These are phyloP conservation scores for Fusarium sp. DNA, from an alignment of 2,329 filamentous ascomycete species.

Conservation along the genomic window DNA sequence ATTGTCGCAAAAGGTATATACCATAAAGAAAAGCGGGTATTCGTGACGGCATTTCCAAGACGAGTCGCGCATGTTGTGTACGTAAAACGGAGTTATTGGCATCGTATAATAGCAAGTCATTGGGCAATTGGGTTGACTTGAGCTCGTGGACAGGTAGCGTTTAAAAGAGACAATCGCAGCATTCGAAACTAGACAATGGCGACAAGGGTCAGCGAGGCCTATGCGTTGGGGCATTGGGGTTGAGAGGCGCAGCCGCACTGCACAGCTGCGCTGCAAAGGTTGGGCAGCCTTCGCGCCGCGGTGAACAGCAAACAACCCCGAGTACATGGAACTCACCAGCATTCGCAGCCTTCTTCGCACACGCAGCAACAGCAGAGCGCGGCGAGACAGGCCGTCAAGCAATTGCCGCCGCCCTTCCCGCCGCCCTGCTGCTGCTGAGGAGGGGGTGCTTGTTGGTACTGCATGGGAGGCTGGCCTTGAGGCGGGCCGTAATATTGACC, in stretches of 20 bases:
- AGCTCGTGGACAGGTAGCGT: neutral
- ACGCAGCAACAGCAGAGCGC: constrained; percentile 61
- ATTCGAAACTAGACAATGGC: constrained; percentile 47
- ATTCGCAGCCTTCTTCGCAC: constrained; percentile 59
- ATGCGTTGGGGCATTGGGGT: neutral
- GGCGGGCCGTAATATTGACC: constrained; percentile 47
- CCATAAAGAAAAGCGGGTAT: constrained; percentile 6
- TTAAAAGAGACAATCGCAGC: constrained; percentile 54
- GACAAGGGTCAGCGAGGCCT: constrained; percentile 9
- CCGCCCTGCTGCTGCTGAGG: constrained; percentile 47
- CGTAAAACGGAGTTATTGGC: neutral
- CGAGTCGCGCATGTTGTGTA: neutral
- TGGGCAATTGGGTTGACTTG: constrained; percentile 9
- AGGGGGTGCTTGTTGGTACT: constrained; percentile 53
- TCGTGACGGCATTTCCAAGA: constrained; percentile 22
- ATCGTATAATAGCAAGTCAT: neutral
- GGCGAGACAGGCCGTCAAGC: constrained; percentile 57
- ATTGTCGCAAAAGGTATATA: constrained; percentile 13
- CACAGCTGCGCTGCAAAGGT: neutral
- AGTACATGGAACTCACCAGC: constrained; percentile 49
- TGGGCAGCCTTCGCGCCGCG: constrained; percentile 16
- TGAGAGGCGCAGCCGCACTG: neutral
- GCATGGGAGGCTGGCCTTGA: constrained; percentile 54
- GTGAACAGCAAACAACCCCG: constrained; percentile 2
- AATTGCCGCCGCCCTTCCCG: constrained; percentile 51